A percentile compares a stretch with the other conserved stretches of the same genome.
phyloP scores from a whole-genome alignment of 176 grass and related monocot genomes.

The Musa beccarii region DNA sequence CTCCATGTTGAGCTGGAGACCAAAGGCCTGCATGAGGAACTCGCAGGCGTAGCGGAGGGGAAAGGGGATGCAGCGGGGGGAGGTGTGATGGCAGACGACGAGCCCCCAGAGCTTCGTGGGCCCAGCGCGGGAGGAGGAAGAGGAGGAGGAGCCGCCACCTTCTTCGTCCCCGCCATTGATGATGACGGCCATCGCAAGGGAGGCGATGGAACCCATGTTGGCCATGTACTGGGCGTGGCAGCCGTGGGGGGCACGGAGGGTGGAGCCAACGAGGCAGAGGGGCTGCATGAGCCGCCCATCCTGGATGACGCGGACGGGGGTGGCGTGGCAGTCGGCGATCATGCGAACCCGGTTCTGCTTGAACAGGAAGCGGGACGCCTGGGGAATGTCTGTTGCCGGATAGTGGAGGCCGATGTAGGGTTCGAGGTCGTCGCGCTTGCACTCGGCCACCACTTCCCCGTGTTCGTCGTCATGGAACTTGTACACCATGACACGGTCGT shows the following conservation, averaged over 20 bases:
- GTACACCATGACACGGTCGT: slow-evolving; percentile 97
- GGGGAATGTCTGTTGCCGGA: slow-evolving; percentile 89
- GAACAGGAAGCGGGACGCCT: slow-evolving; percentile 94
- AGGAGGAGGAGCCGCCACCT: slow-evolving; percentile 22
- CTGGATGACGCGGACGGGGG: slow-evolving; percentile 69
- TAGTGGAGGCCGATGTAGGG: slow-evolving; percentile 93
- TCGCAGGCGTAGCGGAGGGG: slow-evolving; percentile 87
- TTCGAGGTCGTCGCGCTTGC: slow-evolving; percentile 60
- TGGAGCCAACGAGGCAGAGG: slow-evolving; percentile 88
- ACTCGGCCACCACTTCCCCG: slow-evolving; percentile 81
- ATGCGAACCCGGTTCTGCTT: slow-evolving; percentile 93
- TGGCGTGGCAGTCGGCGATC: slow-evolving; percentile 74
- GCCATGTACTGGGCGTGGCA: slow-evolving; percentile 97
- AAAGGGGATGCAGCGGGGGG: slow-evolving; percentile 79
- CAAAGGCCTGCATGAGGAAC: slow-evolving; percentile 96
- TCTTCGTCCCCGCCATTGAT: slow-evolving; percentile 68
- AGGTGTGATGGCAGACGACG: slow-evolving; percentile 95
- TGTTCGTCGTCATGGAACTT: slow-evolving; percentile 97
- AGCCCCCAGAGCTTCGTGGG: slow-evolving; percentile 89
- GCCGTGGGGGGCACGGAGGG: slow-evolving; percentile 65
- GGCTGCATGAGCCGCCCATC: slow-evolving; percentile 56
- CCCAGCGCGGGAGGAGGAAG: slow-evolving; percentile 6
- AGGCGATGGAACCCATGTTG: slow-evolving; percentile 94
- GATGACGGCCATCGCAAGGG: slow-evolving; percentile 84
- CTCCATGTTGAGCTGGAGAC: slow-evolving; percentile 95